Base-by-base conservation (phyloP, 345 rosid genomes). In the Anastatica hierochuntica region DNA sequence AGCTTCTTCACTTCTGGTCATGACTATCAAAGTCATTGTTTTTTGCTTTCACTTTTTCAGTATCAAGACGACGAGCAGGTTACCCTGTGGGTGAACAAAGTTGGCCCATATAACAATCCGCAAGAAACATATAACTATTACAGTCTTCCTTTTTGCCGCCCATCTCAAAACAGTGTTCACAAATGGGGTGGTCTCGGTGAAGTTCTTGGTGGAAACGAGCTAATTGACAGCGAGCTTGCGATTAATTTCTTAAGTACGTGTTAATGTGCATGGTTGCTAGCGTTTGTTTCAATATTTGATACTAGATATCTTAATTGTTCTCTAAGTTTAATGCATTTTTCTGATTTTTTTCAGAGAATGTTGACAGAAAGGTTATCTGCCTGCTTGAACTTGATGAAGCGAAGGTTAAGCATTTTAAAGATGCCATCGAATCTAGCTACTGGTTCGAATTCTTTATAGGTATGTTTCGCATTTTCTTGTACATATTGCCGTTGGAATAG, bases 171-270 rank as follows among this genome's bases (percentile, higher is more conserved):
- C 72, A 49, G 27, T 46, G 10, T 53, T 62, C 97, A 89, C 76
- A 89, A 89, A 69, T 89, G 95, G 97, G 97, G 90, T 70, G 97
- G 95, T 40, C 95, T 89, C 64, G 97, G 95, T 53, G 97, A 89
- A 74, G 97, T 85, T 67, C 79, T 89, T 10, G 97, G 97, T 66
- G 97, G 97, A 66, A 90, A 90, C 67, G 97, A 90, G 67, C 97
- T 90, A 58, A 85, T 90, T 47, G 97, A 85, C 66, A 85, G 97
- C 73, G 76, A 75, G 73, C 74, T 85, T 21, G 88, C 81, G 56
- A 75, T 90, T 27, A 90, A 86, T 73, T 90, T 77, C 73, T 71
- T 10, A 76, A 85, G 97, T 90, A 81, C 8, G 86, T 74, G 24
- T 45, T n/a, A 6, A 29, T 31, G 4, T 45, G 54, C 33, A 7